Evolutionary conservation across 2,329 filamentous ascomycete species (phyloP).

Genomic region (Pleomassaria siparia): DNA sequence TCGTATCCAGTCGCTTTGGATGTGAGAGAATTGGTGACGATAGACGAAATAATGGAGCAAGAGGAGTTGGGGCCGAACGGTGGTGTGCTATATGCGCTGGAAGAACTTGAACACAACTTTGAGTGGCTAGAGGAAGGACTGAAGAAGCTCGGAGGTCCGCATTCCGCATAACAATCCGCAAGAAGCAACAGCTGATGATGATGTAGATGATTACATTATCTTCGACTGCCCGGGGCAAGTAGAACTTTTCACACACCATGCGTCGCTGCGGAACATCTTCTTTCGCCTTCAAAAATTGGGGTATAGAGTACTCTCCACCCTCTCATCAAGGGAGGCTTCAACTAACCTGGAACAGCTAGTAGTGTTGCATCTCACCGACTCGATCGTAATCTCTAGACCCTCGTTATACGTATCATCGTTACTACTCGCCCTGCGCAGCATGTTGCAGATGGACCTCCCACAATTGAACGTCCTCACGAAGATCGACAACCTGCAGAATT

Average conservation of each 20-base stretch:
- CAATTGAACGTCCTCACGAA: constrained; percentile 96
- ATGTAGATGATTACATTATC: constrained; percentile 79
- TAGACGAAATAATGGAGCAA: constrained; percentile 93
- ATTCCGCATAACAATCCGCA: neutral
- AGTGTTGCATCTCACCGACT: constrained; percentile 90
- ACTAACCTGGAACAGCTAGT: constrained; percentile 68
- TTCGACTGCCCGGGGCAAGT: constrained; percentile 98
- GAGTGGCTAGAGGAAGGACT: constrained; percentile 87
- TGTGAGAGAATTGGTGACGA: constrained; percentile 81
- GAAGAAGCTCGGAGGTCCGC: constrained; percentile 66
- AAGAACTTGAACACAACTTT: constrained; percentile 91
- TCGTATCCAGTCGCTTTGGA: constrained; percentile 88
- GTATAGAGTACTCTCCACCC: constrained; percentile 71
- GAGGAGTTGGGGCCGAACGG: constrained; percentile 91
- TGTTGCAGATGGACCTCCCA: constrained; percentile 97
- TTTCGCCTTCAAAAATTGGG: constrained; percentile 85
- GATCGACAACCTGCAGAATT: constrained; percentile 88
- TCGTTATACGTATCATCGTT: constrained; percentile 94
- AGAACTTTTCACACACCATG: constrained; percentile 95
- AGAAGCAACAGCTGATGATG: constrained; percentile 5
- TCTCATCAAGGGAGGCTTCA: constrained; percentile 15
- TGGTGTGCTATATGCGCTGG: constrained; percentile 86
- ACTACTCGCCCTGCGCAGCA: constrained; percentile 87
- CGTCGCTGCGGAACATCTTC: constrained; percentile 88
- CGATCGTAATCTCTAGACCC: constrained; percentile 87